Percentiles rank a stretch among this genome's conserved stretches.
These are phyloP conservation scores for Paramecium primaurelia DNA, from an alignment of 73 alveolate species.

Conservation along the genomic window DNA sequence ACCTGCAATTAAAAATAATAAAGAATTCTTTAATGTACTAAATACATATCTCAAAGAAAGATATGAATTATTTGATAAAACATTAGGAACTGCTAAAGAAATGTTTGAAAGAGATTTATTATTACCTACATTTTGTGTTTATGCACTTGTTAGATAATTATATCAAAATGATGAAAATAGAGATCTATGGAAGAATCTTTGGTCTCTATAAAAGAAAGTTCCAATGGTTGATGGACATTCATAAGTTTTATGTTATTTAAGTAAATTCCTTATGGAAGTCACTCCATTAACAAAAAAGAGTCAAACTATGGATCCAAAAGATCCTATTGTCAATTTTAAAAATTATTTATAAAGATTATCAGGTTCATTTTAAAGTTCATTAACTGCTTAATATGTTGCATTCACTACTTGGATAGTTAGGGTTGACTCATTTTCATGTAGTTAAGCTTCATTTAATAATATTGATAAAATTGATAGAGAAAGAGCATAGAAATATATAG, in stretches of 20 bases:
- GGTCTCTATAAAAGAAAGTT: conserved; percentile 76
- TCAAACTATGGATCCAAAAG: conserved; percentile 80
- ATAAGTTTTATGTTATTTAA: conserved; percentile 68
- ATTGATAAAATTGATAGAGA: conserved; percentile 47
- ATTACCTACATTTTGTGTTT: conserved; percentile 72
- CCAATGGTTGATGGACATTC: conserved; percentile 80
- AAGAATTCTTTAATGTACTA: conserved; percentile 69
- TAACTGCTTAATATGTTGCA: conserved; percentile 38
- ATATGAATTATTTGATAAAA: conserved; percentile 64
- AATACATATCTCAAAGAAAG: conserved; percentile 69
- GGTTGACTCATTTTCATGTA: conserved; percentile 57
- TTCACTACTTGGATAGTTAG: conserved; percentile 63
- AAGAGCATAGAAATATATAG: conserved; percentile 33
- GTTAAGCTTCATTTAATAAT: conserved; percentile 49
- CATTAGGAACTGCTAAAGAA: conserved; percentile 62
- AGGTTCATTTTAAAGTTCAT: not conserved
- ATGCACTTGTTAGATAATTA: conserved; percentile 76
- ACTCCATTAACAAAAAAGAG: conserved; percentile 81
- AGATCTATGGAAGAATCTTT: conserved; percentile 72
- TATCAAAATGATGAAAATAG: conserved; percentile 72
- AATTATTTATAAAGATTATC: conserved; percentile 52
- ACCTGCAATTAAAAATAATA: conserved; percentile 68
- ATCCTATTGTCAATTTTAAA: conserved; percentile 54
- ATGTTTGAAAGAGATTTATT: conserved; percentile 70
- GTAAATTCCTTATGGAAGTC: conserved; percentile 73